Percentiles rank a stretch among this genome's conserved stretches.
phyloP scores from a whole-genome alignment of 345 rosid genomes.

The Populus simonii region DNA sequence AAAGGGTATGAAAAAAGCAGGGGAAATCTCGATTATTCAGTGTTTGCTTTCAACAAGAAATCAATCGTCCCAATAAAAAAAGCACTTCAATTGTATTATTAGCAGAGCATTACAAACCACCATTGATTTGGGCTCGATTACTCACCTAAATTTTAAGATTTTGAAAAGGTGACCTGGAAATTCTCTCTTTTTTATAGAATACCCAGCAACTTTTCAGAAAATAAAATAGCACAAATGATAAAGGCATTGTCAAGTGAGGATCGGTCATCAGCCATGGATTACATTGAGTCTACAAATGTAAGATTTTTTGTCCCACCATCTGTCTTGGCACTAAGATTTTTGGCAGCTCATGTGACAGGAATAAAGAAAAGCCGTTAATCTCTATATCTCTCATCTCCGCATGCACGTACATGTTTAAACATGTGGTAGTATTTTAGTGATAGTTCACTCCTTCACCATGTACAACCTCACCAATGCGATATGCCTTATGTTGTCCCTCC shows the following conservation, averaged over 20 bases:
- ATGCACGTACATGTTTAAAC: not conserved
- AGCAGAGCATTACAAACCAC: not conserved
- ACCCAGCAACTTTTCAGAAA: not conserved
- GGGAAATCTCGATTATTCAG: not conserved
- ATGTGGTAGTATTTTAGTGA: slow-evolving; percentile 14
- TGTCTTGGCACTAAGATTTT: not conserved
- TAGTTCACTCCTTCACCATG: slow-evolving; percentile 67
- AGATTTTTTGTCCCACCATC: not conserved
- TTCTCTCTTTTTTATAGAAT: not conserved
- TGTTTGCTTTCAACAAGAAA: not conserved
- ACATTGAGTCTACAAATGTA: not conserved
- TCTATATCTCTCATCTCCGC: not conserved
- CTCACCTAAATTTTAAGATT: not conserved
- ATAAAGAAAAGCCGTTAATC: not conserved
- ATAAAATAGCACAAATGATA: not conserved
- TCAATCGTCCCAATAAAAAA: not conserved
- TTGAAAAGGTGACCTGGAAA: not conserved
- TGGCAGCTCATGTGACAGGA: not conserved
- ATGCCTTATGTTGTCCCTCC: slow-evolving; percentile 42
- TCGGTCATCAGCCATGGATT: not conserved
- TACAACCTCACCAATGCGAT: slow-evolving; percentile 71
- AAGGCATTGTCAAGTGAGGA: not conserved
- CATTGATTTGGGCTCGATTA: not conserved
- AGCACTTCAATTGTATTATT: not conserved
- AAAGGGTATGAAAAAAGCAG: not conserved